These are phyloP conservation scores for Neofusicoccum laricinum DNA, from an alignment of 2,329 filamentous ascomycete species.

Conservation along the genomic window DNA sequence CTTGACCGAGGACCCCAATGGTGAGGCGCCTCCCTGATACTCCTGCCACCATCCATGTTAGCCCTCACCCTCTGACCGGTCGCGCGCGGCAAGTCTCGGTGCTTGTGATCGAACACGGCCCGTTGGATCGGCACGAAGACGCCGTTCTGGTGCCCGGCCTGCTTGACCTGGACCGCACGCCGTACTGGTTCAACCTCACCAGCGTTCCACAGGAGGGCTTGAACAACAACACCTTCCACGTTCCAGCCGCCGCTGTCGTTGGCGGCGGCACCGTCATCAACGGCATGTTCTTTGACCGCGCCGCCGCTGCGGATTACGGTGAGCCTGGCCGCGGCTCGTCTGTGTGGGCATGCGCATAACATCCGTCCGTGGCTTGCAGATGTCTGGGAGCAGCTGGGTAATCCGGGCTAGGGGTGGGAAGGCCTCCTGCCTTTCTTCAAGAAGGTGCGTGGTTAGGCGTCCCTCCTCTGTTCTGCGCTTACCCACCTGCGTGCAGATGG, in stretches of 20 bases:
- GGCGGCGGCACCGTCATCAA: constrained; percentile 50
- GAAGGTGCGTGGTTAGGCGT: neutral
- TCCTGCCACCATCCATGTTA: no score
- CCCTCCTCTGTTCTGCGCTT: no score
- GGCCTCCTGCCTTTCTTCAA: constrained; percentile 23
- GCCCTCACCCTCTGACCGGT: no score
- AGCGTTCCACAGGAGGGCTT: constrained; percentile 41
- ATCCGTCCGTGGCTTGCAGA: constrained; percentile 13
- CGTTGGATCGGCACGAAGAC: neutral
- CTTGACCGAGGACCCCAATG: constrained; percentile 28
- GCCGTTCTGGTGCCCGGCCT: neutral
- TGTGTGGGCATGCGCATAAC: no score
- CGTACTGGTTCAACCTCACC: no score
- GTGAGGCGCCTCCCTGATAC: no score
- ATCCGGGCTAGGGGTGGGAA: constrained; percentile 33
- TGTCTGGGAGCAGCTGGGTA: constrained; percentile 31
- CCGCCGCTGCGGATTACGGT: constrained; percentile 25
- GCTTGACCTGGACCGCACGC: no score
- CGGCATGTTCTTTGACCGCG: constrained; percentile 37
- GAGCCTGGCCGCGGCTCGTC: no score
- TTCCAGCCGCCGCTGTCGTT: constrained; percentile 49
- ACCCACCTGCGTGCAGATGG: neutral
- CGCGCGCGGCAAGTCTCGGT: neutral
- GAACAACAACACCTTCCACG: constrained; percentile 39
- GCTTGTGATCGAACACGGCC: neutral